These are phyloP conservation scores for Fusarium sp. DNA, from an alignment of 2,329 filamentous ascomycete species.

Conservation along the genomic window DNA sequence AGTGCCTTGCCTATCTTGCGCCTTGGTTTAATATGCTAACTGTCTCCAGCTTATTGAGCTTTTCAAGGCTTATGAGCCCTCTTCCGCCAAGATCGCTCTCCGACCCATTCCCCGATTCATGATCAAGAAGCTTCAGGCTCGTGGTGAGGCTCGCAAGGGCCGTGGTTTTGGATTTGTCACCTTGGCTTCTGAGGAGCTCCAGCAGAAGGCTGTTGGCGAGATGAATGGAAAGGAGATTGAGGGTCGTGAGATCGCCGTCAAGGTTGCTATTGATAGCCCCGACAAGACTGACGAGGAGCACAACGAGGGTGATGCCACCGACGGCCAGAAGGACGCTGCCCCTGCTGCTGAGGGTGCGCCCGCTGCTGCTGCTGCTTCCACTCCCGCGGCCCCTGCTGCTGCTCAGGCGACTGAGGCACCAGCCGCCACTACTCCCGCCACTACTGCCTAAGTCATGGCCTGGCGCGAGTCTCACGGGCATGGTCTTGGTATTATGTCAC, in stretches of 20 bases:
- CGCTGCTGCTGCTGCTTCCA: conserved; percentile 35
- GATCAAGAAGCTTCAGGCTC: conserved; percentile 99
- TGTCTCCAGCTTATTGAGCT: conserved; percentile 87
- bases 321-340: conserved; percentile 52
- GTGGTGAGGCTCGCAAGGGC: conserved; percentile 97
- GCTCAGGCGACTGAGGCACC: conserved; percentile 43
- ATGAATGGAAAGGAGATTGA: conserved; percentile 99
- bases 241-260: conserved; percentile 98
- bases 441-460: conserved; percentile 47
- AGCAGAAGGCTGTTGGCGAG: conserved; percentile 95
- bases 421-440: conserved; percentile 40
- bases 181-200: conserved; percentile 90
- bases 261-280: conserved; percentile 99
- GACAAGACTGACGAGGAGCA: conserved; percentile 91
- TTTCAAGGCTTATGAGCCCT: conserved; percentile 90
- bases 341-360: conserved; percentile 44
- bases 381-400: conserved; percentile 42
- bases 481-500: conserved; percentile 39
- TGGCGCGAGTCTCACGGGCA: conserved; percentile 41
- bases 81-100: conserved; percentile 97
- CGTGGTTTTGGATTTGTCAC: conserved; percentile 99
- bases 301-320: conserved; percentile 56
- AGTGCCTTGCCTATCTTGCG: conserved; percentile 40
- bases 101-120: conserved; percentile 99
- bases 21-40: conserved; percentile 33